Base-by-base conservation (phyloP, 2,329 filamentous ascomycete genomes). In the Calonectria naviculata region DNA sequence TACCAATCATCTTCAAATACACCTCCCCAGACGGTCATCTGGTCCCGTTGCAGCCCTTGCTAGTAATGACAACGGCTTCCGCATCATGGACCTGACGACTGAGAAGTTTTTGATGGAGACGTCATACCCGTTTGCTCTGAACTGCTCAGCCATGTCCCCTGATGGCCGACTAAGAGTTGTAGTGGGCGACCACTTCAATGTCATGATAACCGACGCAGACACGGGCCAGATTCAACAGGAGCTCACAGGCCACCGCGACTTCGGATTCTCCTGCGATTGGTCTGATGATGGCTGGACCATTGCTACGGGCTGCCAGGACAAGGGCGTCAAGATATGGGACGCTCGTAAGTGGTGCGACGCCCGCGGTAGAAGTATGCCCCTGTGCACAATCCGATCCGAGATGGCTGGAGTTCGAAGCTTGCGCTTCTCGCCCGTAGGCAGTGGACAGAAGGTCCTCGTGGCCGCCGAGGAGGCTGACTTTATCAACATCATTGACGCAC, bases 241-340 rank as follows among this genome's bases (percentile, higher is more conserved):
- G 29, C 87, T 95, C 2, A 81, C 84, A 5, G 91, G 92, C 2
- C 93, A 95, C 78, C 86, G 85, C 17, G 93, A 95, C 78, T 93
- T 88, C 75, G 93, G 91, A 2, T 96, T 95, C 77, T 91, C 93
- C 2, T 95, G 93, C 77, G 93, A 93, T 74, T 96, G 94, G 94
- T 92, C 93, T 21, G 91, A 93, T 65, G 92, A 95, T 79, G 93
- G 93, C 36, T 91, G 91, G 84, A 92, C 91, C 15, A 88, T 95
- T 24, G 94, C 94, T 15, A 95, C 94, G 0, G 93, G 92, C 26
- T 93, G 92, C 72, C 93, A 96, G 81, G 94, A 96, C 81, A 92
- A 89, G 79, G 88, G 87, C 31, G 87, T 95, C 74, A 90, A 91
- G 73, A 90, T 96, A 60, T 95, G 93, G 91, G 94, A 96, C 80